Base-by-base conservation (phyloP, 116 monocot genomes). In the Papilionanthe hybrid region DNA sequence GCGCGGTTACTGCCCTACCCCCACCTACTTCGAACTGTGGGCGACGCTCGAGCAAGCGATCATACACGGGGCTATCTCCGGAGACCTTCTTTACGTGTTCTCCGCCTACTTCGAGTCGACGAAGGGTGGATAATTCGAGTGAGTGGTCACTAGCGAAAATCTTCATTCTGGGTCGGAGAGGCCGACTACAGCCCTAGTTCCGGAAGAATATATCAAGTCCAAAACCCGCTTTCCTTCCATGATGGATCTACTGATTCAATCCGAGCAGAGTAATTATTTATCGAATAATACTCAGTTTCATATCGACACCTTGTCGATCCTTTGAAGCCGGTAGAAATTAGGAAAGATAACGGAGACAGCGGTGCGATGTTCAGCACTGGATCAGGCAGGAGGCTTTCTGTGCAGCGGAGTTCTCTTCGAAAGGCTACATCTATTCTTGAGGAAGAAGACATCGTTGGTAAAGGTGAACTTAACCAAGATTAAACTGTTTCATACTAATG, bases 381-480 rank as follows among this genome's bases (percentile, higher is more conserved):
- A 42, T 84, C 87, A 0, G 91, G 89, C 7, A 76, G 71, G 48
- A 37, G 82, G 7, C 87, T 91, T 29, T 79, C 84, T 1, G 68
- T 87, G 66, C 83, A 78, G 63, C 42, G 79, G 78, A 85, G 78
- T 41, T 89, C 89, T 43, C 77, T 87, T 78, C 76, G 49, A 80
- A 90, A 83, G 80, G 89, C 89, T 53, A 83, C 72, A 47, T 27
- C 88, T 68, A 25, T 90, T 78, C 32, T 88, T 37, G 91, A 76
- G 76, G 77, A 75, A 48, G 81, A 28, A 68, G 17, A 45, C 71
- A 11, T 15, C 76, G 3, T 10, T 7, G 75, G 76, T 30, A n/a
- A 75, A 78, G 84, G 86, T 86, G 22, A 41, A 27, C 18, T 30
- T 48, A n/a, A n/a, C n/a, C n/a, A n/a, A n/a, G n/a, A n/a, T n/a